A percentile compares a stretch with the other conserved stretches of the same genome.
Evolutionary conservation across 352 stramenopile genomes (phyloP).

Genomic region (Phytophthora litchii): DNA sequence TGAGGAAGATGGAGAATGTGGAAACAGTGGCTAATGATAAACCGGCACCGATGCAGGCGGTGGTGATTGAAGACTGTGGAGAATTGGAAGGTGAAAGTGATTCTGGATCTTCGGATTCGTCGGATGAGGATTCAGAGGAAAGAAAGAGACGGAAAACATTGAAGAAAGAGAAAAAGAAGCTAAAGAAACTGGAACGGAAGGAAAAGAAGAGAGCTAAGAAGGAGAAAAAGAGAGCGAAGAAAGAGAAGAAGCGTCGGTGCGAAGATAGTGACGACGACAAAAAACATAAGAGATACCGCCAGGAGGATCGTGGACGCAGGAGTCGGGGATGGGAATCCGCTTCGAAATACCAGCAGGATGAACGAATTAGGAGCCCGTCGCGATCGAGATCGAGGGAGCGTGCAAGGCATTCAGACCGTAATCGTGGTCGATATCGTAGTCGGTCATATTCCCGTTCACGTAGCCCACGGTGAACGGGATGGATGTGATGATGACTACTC

Average conservation of each 20-base stretch:
- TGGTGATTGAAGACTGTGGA: constrained; percentile 96
- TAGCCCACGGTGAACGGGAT: neutral
- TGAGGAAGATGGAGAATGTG: constrained; percentile 92
- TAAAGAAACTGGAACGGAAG: constrained; percentile 16
- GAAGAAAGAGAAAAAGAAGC: constrained; percentile 34
- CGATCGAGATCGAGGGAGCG: constrained; percentile 16
- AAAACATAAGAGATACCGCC: neutral
- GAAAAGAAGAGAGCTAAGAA: constrained; percentile 39
- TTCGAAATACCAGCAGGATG: neutral
- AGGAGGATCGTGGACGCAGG: constrained; percentile 1
- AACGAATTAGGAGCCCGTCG: neutral
- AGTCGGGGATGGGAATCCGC: constrained; percentile 5
- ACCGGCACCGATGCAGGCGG: constrained; percentile 72
- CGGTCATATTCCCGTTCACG: constrained; percentile 4
- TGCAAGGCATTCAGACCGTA: neutral
- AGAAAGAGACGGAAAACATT: constrained; percentile 27
- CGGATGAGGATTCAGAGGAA: neutral
- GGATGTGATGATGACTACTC: neutral
- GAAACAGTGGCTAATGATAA: constrained; percentile 86
- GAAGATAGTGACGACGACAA: constrained; percentile 9
- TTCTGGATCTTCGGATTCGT: constrained; percentile 7
- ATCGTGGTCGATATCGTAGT: neutral
- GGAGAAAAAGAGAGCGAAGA: constrained; percentile 28
- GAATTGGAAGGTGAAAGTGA: constrained; percentile 45
- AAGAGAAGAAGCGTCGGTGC: constrained; percentile 22